Base-by-base conservation (phyloP, 352 stramenopile genomes). In the Pythium scleroteichum region DNA sequence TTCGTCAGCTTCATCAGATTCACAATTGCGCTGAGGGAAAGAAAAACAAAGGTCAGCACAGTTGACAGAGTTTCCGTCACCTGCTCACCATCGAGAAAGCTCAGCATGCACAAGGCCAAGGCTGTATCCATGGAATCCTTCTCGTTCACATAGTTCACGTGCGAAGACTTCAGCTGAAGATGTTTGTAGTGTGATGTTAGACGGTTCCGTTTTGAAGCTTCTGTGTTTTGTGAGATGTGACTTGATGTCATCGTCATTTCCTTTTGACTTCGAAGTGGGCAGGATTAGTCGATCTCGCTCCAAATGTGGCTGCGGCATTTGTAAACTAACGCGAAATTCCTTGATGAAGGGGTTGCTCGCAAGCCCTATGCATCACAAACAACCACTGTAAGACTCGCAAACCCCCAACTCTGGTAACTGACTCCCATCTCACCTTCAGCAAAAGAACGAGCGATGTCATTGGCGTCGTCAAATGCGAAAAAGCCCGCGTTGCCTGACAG, bases 401-500 rank as follows among this genome's bases (percentile, higher is more conserved):
- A n/a, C n/a, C n/a, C n/a, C n/a, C n/a, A n/a, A n/a, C n/a, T n/a
- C n/a, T n/a, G n/a, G n/a, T n/a, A n/a, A n/a, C n/a, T n/a, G n/a
- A n/a, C n/a, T n/a, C n/a, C n/a, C n/a, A n/a, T n/a, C 24, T 16
- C 29, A 61, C 60, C 60, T 33, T 58, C 44, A 2, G 60, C 60
- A 19, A 68, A 26, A 9, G 20, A 10, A 10, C 38, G 49, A 9
- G 69, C 68, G 23, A 76, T 39, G 3, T 82, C 71, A 12, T 20
- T n/a, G 16, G 68, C 46, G n/a, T 77, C 63, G 17, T 71, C 64
- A 8, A 71, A 69, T 4, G 47, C 59, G 45, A 78, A 82, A 55
- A 82, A 75, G 22, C 38, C 54, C 1, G 71, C 32, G 20, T 79
- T 78, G 0, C 71, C 74, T 16, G 71, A 59, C 13, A 78, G 26